Base-by-base conservation (phyloP, 306 rosid species). In the Calophaca sinica region DNA sequence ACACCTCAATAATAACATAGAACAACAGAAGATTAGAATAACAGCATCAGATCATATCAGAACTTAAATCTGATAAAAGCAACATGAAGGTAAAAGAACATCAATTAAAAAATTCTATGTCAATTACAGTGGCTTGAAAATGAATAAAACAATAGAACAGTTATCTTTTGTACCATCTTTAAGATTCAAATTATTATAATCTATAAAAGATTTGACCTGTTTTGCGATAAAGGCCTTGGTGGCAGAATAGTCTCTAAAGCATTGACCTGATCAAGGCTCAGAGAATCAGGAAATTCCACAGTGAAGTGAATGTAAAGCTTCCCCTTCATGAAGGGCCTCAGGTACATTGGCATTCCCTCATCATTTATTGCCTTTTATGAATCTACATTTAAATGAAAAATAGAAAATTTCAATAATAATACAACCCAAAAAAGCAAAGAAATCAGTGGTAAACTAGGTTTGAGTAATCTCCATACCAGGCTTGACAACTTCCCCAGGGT, bases 281-380 rank as follows among this genome's bases (percentile, higher is more conserved):
- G 49, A 29, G 85, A 80, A 20, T 93, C 96, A 0, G 98, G 96
- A 84, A 93, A 93, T 0, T 93, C 96, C 48, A 93, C 96, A 0
- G 72, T 73, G 79, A 93, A 93, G 79, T 90, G 98, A 41, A 93
- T 82, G 89, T 89, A 90, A 1, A 93, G 87, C 62, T 85, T 93
- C 5, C 98, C 98, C 86, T 89, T 93, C 91, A 93, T 86, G 83
- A 93, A 93, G 2, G 96, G 89, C 81, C 91, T 89, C 83, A 84
- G 91, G 75, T 93, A 93, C 80, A 85, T 14, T 5, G 98, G 98
- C 98, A 89, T 93, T 5, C 98, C 98, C 68, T 93, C 98, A 11
- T 93, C 96, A 45, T 90, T 86, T 3, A 90, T 87, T 0, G 90
- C 93, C 91, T 93, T 93, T 68, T 68, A 69, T 41, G 88, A 68